phyloP scores from a whole-genome alignment of 768 basidiomycete genomes.

The Rhizopogon vulgaris region DNA sequence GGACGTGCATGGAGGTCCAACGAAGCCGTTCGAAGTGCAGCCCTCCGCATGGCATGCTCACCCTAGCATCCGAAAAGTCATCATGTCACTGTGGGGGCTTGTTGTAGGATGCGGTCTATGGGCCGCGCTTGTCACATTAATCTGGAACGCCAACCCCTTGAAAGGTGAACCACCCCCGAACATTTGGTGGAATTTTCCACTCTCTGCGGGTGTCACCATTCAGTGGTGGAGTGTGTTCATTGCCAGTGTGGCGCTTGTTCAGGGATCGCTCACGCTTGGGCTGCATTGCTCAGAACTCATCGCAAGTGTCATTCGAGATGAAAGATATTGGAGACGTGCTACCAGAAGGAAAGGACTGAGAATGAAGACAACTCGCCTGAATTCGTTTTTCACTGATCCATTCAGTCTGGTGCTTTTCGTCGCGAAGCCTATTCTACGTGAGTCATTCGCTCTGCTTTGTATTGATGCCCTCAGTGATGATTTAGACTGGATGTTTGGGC shows the following conservation, averaged over 20 bases:
- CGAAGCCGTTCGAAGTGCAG: conserved; percentile 9
- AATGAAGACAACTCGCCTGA: conserved; percentile 15
- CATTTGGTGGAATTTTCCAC: conserved; percentile 13
- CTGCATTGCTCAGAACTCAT: conserved; percentile 24
- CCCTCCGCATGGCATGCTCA: conserved; percentile 19
- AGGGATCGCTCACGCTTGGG: conserved; percentile 21
- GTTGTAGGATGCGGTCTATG: conserved; percentile 17
- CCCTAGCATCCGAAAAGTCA: not conserved
- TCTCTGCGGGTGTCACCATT: conserved; percentile 16
- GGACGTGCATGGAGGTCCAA: conserved; percentile 5
- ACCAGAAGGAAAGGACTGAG: conserved; percentile 10
- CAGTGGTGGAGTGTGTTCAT: conserved; percentile 21
- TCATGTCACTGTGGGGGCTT: conserved; percentile 17
- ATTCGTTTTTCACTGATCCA: conserved; percentile 14
- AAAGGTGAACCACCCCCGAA: too few relatives aligned
- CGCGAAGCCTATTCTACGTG: conserved; percentile 21
- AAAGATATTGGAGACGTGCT: conserved; percentile 19
- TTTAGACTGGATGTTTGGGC: conserved; percentile 28
- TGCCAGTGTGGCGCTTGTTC: conserved; percentile 19
- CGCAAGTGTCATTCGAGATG: conserved; percentile 23
- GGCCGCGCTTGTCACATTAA: conserved; percentile 12
- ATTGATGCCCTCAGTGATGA: not conserved
- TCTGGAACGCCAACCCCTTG: not conserved
- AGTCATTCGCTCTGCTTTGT: conserved; percentile 8
- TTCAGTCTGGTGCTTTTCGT: conserved; percentile 11